Conservation (phyloP, 1,284 basidiomycete genomes). For the Microbotryomycetes sp. region DNA sequence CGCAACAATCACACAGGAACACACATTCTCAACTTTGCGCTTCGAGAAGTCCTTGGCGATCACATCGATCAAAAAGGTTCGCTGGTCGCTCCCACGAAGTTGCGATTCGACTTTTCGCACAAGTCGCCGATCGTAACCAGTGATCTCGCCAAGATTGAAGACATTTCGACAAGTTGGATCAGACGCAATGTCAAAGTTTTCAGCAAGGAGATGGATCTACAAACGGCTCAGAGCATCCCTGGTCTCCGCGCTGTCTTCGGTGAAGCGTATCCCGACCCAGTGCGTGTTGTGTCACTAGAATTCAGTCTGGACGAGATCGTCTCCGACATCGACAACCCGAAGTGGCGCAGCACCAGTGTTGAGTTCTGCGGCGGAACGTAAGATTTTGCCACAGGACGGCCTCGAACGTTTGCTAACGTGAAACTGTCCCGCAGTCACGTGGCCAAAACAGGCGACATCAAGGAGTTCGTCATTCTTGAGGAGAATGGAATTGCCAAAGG, state of each 20-base stretch:
- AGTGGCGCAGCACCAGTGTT: slow-evolving; percentile 83
- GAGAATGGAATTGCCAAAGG: slow-evolving; percentile 98
- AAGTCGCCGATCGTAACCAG: slow-evolving; percentile 70
- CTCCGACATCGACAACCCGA: slow-evolving; percentile 75
- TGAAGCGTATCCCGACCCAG: slow-evolving; percentile 95
- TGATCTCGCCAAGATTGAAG: slow-evolving; percentile 79
- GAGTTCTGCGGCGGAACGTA: slow-evolving; percentile 98
- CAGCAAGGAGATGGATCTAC: slow-evolving; percentile 78
- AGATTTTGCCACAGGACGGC: no score
- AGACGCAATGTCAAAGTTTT: slow-evolving; percentile 79
- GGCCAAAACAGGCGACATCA: slow-evolving; percentile 88
- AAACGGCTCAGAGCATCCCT: slow-evolving; percentile 75
- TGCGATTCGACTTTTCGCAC: slow-evolving; percentile 98
- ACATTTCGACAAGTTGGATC: slow-evolving; percentile 81
- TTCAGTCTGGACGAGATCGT: slow-evolving; percentile 80
- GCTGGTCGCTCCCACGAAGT: slow-evolving; percentile 86
- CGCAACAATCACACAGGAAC: slow-evolving; percentile 98
- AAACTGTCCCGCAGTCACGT: slow-evolving; percentile 61
- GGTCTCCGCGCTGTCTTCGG: slow-evolving; percentile 95
- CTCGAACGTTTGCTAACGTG: background rate
- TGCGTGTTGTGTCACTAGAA: slow-evolving; percentile 86
- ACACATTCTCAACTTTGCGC: slow-evolving; percentile 90
- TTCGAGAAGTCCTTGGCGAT: slow-evolving; percentile 89
- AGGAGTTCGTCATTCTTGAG: slow-evolving; percentile 87
- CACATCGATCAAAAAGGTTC: slow-evolving; percentile 98